Evolutionary conservation across 169 alveolate genomes (phyloP), one percentile per base, ranked within the genome.

Genomic region (Plasmodium billcollinsi): DNA sequence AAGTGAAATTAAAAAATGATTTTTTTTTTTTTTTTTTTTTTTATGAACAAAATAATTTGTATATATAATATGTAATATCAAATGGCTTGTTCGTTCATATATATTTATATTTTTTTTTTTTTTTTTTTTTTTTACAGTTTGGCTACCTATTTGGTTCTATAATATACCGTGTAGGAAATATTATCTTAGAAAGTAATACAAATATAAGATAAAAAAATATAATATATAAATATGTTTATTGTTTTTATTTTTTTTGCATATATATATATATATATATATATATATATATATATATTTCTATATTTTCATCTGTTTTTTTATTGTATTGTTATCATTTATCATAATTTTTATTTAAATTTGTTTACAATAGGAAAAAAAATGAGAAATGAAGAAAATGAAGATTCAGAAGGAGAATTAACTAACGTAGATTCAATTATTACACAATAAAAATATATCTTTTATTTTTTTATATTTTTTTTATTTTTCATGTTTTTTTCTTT

Each of bases 111-210:
- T 3, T n/a, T 70, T 47, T n/a, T n/a, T 70, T 74, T 74, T 59
- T 29, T 74, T 39, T 62, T 75, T 62, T 14, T 43, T 54, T 54
- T 52, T 45, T 15, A 24, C 67, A 76, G 89, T 47, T 76, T 76
- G 89, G 89, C 69, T 76, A 76, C 70, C 75, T 76, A 21, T 65
- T 63, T 33, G 89, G 89, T 14, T 65, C 89, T 49, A 65, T 76
- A 66, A 47, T 76, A 24, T 76, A 76, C 75, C 74, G 89, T 4
- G 18, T 66, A 49, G 89, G 89, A 76, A 76, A 76, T 33, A 65
- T 76, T 2, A 76, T 76, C 14, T 56, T 76, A 50, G 89, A 76
- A 65, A 50, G 89, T 76, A 18, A 39, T 39, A 39, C 47, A 39
- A 39, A 43, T 39, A 65, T 12, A 29, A 73, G 15, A 26, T 43